Evolutionary conservation across 2,329 filamentous ascomycete species (phyloP).

Genomic region (Lachnum nothofagi): DNA sequence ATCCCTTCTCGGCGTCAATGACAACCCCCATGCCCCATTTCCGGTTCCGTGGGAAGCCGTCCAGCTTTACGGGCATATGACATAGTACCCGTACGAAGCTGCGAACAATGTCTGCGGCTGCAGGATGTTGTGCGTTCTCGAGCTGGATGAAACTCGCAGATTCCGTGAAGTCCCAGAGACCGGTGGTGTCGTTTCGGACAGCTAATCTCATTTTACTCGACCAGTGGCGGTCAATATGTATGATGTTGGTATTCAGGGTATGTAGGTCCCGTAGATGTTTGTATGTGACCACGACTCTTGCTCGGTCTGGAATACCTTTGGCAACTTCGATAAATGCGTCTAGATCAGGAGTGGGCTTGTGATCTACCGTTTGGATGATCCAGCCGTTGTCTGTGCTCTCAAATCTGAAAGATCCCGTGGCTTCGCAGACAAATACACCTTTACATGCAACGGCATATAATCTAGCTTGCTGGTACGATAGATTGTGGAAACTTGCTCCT

Average conservation of each 20-base stretch:
- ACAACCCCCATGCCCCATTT: slow-evolving; percentile 95
- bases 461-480: slow-evolving; percentile 97
- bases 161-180: slow-evolving; percentile 90
- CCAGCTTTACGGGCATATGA: slow-evolving; percentile 90
- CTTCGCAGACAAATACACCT: slow-evolving; percentile 92
- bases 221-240: slow-evolving; percentile 94
- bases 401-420: slow-evolving; percentile 89
- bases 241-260: slow-evolving; percentile 85
- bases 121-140: slow-evolving; percentile 79
- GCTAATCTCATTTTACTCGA: slow-evolving; percentile 90
- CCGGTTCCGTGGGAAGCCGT: slow-evolving; percentile 92
- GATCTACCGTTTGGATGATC: slow-evolving; percentile 88
- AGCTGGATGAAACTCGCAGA: slow-evolving; percentile 90
- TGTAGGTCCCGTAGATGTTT: slow-evolving; percentile 93
- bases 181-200: slow-evolving; percentile 80
- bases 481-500: slow-evolving; percentile 88
- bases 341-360: slow-evolving; percentile 83
- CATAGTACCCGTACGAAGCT: slow-evolving; percentile 93
- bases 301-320: slow-evolving; percentile 74
- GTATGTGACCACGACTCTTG: slow-evolving; percentile 88
- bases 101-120: slow-evolving; percentile 86
- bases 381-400: slow-evolving; percentile 87
- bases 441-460: slow-evolving; percentile 88
- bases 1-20: slow-evolving; percentile 92
- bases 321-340: slow-evolving; percentile 87